phyloP scores from a whole-genome alignment of 2,329 filamentous ascomycete genomes.

The Botrytis pseudocinerea region DNA sequence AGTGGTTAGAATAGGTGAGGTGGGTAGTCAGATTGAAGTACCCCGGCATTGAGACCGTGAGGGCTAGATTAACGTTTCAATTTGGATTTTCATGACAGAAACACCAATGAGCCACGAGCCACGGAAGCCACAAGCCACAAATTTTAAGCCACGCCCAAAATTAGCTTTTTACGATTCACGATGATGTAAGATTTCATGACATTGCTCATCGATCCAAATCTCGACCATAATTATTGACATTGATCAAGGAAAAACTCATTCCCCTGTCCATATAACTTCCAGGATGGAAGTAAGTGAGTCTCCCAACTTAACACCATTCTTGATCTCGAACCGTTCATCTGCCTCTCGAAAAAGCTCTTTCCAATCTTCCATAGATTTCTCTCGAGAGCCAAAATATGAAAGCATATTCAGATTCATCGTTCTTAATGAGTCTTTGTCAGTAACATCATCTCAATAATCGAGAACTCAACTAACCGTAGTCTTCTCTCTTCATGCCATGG shows the following conservation, averaged over 20 bases:
- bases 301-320: background rate
- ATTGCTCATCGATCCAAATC: background rate
- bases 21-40: background rate
- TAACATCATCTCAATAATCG: background rate
- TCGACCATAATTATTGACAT: background rate
- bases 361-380: constrained; percentile 18
- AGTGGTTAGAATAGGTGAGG: background rate
- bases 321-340: constrained; percentile 14
- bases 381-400: constrained; percentile 15
- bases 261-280: background rate
- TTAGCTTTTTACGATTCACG: background rate
- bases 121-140: background rate
- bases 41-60: background rate
- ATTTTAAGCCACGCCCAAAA: background rate
- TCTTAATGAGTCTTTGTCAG: background rate
- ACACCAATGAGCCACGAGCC: background rate
- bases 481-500: constrained; percentile 3
- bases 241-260: background rate
- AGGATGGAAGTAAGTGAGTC: background rate
- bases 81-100: too few relatives aligned
- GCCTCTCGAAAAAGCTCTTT: constrained; percentile 1
- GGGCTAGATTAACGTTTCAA: too few relatives aligned
- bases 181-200: background rate
- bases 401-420: constrained; percentile 18
- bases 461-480: background rate